Evolutionary conservation across 2,329 filamentous ascomycete species (phyloP).

Genomic region (Pyricularia grisea): DNA sequence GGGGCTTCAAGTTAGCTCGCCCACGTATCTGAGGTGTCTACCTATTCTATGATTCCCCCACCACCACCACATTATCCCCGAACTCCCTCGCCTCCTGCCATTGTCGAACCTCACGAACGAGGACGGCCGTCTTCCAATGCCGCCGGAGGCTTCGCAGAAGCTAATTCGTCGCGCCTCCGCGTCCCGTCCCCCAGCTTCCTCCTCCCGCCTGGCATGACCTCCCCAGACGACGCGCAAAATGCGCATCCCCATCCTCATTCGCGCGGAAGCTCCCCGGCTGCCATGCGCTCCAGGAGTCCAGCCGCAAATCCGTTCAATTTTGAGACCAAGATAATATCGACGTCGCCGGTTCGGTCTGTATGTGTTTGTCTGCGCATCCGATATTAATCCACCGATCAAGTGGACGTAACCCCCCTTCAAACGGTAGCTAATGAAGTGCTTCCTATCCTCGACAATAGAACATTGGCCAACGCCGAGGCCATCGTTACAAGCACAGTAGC

Average conservation of each 20-base stretch:
- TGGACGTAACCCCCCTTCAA: neutral
- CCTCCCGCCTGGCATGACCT: slow-evolving; percentile 24
- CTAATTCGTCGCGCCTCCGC: slow-evolving; percentile 9
- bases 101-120: slow-evolving; percentile 30
- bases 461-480: slow-evolving; percentile 82
- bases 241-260: slow-evolving; percentile 9
- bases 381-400: neutral
- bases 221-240: slow-evolving; percentile 16
- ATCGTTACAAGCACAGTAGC: slow-evolving; percentile 96
- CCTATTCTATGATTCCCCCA: slow-evolving; percentile 2
- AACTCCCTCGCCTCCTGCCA: slow-evolving; percentile 54
- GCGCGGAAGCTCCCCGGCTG: slow-evolving; percentile 12
- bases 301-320: slow-evolving; percentile 82
- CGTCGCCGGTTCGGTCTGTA: slow-evolving; percentile 69
- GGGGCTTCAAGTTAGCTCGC: neutral
- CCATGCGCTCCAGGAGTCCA: slow-evolving; percentile 10
- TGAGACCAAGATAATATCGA: slow-evolving; percentile 69
- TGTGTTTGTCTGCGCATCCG: slow-evolving; percentile 17
- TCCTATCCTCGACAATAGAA: slow-evolving; percentile 42
- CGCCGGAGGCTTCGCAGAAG: slow-evolving; percentile 13
- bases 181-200: slow-evolving; percentile 14
- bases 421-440: neutral
- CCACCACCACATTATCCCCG: slow-evolving; percentile 46
- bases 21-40: neutral
- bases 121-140: neutral